phyloP scores from a whole-genome alignment of 2,329 filamentous ascomycete genomes.

The Rachicladosporium sp. region DNA sequence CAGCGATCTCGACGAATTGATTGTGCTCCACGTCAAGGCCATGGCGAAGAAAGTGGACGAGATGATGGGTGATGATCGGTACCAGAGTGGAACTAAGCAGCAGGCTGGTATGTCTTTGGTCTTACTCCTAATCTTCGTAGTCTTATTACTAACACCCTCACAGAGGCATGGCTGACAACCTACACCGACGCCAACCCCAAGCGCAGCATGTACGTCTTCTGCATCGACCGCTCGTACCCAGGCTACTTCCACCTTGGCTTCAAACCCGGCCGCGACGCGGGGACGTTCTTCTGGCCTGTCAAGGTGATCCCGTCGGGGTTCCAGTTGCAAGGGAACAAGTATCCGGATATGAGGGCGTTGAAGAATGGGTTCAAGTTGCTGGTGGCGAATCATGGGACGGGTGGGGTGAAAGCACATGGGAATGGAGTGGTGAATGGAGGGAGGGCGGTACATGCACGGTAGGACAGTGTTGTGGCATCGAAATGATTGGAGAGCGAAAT shows the following conservation, averaged over 20 bases:
- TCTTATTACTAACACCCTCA: conserved; percentile 5
- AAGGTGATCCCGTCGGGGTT: conserved; percentile 89
- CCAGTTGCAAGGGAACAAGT: conserved; percentile 75
- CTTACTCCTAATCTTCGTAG: too few species aligned
- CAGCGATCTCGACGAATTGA: conserved; percentile 91
- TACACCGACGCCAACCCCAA: conserved; percentile 95
- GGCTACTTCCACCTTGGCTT: conserved; percentile 96
- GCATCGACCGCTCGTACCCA: conserved; percentile 79
- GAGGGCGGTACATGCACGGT: too few species aligned
- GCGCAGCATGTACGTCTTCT: conserved; percentile 89
- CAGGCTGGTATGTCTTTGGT: conserved; percentile 53
- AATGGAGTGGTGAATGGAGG: too few species aligned
- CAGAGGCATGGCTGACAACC: conserved; percentile 89
- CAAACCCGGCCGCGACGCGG: conserved; percentile 70
- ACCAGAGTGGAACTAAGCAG: conserved; percentile 64
- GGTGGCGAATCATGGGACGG: conserved; percentile 35
- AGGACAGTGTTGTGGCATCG: too few species aligned
- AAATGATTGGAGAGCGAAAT: too few species aligned
- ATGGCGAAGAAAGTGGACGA: conserved; percentile 98
- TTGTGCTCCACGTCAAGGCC: conserved; percentile 91
- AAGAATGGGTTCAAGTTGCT: conserved; percentile 96
- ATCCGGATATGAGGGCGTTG: conserved; percentile 87
- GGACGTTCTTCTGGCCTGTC: conserved; percentile 67
- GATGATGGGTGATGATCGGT: conserved; percentile 90
- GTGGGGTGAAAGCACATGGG: conserved; percentile 1